These are phyloP conservation scores for Picea glauca DNA, from an alignment of 75 land plant genomes.

Conservation along the genomic window DNA sequence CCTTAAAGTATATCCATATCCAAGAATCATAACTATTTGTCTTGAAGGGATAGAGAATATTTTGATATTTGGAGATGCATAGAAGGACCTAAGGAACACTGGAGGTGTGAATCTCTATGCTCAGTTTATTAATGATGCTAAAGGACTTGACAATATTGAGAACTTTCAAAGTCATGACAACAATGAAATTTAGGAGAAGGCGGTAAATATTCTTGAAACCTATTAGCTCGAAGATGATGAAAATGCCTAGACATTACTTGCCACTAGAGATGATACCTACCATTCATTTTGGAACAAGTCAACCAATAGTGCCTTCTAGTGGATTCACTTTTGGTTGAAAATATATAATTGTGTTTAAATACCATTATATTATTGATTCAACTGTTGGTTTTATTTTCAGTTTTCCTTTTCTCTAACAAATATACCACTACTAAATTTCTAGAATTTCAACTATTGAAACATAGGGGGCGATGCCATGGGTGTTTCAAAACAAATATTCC, in stretches of 20 bases:
- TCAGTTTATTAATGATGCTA: conserved; percentile 70
- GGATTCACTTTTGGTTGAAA: conserved; percentile 36
- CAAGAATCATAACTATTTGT: conserved; percentile 51
- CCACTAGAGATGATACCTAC: conserved; percentile 25
- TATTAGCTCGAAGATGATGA: conserved; percentile 82
- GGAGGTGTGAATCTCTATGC: conserved; percentile 57
- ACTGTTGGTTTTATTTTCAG: neutral
- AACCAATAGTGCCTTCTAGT: conserved; percentile 19
- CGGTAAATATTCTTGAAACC: conserved; percentile 68
- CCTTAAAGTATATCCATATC: conserved; percentile 44
- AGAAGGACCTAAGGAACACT: conserved; percentile 42
- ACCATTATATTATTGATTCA: neutral
- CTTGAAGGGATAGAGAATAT: conserved; percentile 68
- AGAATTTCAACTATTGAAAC: neutral
- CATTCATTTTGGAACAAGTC: conserved; percentile 47
- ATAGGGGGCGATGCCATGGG: neutral
- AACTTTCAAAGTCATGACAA: conserved; percentile 75
- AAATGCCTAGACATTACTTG: conserved; percentile 27
- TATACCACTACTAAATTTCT: too few species aligned
- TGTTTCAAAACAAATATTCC: neutral
- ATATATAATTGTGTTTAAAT: neutral
- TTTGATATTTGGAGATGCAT: conserved; percentile 51
- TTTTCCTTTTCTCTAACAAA: neutral
- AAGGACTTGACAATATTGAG: conserved; percentile 78
- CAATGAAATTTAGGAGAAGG: conserved; percentile 65